Evolutionary conservation across 257 asterid species (phyloP), one percentile per base, ranked within the genome.

Genomic region (Solanum tarapatanum): DNA sequence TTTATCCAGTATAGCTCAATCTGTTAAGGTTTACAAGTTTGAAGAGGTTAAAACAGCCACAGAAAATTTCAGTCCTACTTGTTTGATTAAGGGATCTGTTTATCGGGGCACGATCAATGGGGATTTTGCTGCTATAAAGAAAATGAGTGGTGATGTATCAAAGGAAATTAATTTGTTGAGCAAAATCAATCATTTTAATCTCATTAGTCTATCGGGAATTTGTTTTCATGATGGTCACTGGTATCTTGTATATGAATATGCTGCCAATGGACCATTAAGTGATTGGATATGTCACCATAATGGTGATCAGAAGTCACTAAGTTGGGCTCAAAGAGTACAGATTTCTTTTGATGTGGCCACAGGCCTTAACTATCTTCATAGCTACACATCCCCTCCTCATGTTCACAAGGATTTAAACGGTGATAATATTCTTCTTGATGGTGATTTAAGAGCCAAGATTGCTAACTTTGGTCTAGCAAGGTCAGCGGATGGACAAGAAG

Each of bases 101-200:
- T 96, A 97, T 90, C 92, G 96, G 9, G 99, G 95, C 26, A 89
- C 87, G 4, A 90, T 97, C 24, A 95, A 94, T 28, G 98, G 98
- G 13, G 99, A 97, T 87, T 86, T 90, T 23, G 99, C 99, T 2
- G 99, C 99, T 1, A 91, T 97, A 88, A 96, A 97, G 94, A 95
- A 88, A 90, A 93, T 92, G 92, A 94, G 86, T n/a, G 98, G 99
- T 41, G 96, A 96, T 77, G 99, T 97, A 8, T 87, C 97, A 0
- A 92, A 93, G 64, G 98, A 97, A 86, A 95, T 97, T 87, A 92
- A 79, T 77, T 86, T 97, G 1, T 77, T 97, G 73, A 92, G 92
- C 96, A 95, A 93, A 93, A 93, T 97, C 87, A 96, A 96, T 87
- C 99, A 97, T 89, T 93, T 94, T 91, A 97, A 97, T 88, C 95